phyloP scores from a whole-genome alignment of 345 rosid species.

The Capsella bursapastoris region DNA sequence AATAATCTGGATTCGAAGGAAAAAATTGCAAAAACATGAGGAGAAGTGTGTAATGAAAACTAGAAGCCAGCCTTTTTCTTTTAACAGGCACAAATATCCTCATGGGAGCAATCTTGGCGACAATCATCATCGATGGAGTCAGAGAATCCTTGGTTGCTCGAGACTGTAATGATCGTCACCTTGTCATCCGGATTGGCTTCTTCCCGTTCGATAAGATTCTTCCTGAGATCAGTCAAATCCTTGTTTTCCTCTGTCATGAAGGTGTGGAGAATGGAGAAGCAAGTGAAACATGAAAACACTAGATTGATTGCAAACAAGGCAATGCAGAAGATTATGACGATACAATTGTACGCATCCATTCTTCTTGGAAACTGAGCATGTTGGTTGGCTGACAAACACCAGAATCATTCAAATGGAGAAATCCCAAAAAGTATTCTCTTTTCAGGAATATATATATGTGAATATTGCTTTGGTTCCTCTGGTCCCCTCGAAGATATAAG shows the following conservation, averaged over 20 bases:
- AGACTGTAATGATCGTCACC: constrained; percentile 33
- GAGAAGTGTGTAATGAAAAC: constrained; percentile 7
- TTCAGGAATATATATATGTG: neutral
- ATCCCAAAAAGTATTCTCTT: constrained; percentile 13
- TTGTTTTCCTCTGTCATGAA: constrained; percentile 25
- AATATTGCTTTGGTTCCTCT: constrained; percentile 14
- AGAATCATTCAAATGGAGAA: constrained; percentile 33
- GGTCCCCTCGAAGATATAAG: constrained; percentile 28
- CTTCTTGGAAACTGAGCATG: constrained; percentile 37
- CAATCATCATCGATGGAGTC: constrained; percentile 29
- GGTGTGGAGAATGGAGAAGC: constrained; percentile 33
- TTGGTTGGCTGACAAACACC: constrained; percentile 24
- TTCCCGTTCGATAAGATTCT: constrained; percentile 32
- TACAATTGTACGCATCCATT: constrained; percentile 41
- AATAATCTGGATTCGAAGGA: neutral
- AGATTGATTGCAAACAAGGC: constrained; percentile 39
- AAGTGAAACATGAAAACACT: constrained; percentile 41
- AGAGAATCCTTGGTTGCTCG: constrained; percentile 27
- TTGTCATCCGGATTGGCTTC: constrained; percentile 39
- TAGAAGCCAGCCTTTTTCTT: constrained; percentile 12
- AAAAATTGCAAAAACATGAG: neutral
- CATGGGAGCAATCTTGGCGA: constrained; percentile 39
- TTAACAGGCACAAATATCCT: constrained; percentile 43
- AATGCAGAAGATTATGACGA: constrained; percentile 40
- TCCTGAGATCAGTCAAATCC: constrained; percentile 31